phyloP scores from a whole-genome alignment of 2,329 filamentous ascomycete genomes.

The Gyromitra esculenta region DNA sequence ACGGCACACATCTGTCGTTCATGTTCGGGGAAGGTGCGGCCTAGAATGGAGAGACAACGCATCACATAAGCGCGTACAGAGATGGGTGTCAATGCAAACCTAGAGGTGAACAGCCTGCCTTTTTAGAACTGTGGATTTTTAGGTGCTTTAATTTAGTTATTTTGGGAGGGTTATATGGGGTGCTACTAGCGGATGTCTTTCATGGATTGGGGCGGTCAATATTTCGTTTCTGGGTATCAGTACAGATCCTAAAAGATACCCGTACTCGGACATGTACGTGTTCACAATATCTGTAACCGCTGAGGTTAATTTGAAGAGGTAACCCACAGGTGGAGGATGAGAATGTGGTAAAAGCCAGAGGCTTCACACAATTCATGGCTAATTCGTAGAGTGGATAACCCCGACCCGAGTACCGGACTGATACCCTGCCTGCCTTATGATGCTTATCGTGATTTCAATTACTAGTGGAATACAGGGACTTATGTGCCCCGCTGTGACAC shows the following conservation, averaged over 20 bases:
- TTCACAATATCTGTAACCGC: not conserved
- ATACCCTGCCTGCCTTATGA: slow-evolving; percentile 24
- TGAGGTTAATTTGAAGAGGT: not conserved
- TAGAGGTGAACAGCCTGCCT: not conserved
- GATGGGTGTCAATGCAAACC: not conserved
- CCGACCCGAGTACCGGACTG: slow-evolving; percentile 9
- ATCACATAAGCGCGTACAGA: slow-evolving; percentile 9
- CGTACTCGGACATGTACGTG: not conserved
- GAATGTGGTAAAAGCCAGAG: not conserved
- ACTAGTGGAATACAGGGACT: not conserved
- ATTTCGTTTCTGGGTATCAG: not conserved
- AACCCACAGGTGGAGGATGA: not conserved
- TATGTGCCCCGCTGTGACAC: slow-evolving; percentile 24
- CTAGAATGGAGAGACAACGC: slow-evolving; percentile 14
- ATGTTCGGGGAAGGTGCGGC: slow-evolving; percentile 2
- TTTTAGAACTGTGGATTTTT: not conserved
- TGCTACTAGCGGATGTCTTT: not conserved
- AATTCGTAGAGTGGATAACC: not conserved
- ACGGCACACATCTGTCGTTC: slow-evolving; percentile 2
- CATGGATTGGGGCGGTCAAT: not conserved
- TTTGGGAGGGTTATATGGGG: not conserved
- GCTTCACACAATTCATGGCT: not conserved
- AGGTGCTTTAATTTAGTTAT: not conserved
- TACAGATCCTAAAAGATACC: not conserved
- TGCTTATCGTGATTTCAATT: slow-evolving; percentile 16